phyloP scores from a whole-genome alignment of 352 stramenopile species.

The Pythium dissimile region DNA sequence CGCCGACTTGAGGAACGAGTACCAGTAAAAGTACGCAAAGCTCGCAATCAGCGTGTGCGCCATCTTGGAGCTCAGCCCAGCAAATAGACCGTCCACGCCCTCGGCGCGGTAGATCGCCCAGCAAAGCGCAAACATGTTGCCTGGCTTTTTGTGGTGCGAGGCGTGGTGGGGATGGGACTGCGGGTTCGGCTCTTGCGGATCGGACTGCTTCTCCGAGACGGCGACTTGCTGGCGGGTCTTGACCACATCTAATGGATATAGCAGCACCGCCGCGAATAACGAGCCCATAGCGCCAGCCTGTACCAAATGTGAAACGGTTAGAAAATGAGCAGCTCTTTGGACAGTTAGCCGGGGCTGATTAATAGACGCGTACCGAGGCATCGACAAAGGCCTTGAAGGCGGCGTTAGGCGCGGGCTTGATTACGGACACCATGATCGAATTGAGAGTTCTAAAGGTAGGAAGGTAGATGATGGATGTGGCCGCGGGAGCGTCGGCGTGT shows the following conservation, averaged over 20 bases:
- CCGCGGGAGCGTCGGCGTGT: too few species aligned
- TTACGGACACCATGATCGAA: constrained; percentile 3
- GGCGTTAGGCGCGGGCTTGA: constrained; percentile 16
- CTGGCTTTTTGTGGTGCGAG: constrained; percentile 27
- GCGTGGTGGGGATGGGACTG: background rate
- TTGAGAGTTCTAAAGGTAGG: too few species aligned
- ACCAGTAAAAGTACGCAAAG: constrained; percentile 88
- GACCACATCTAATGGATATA: constrained; percentile 75
- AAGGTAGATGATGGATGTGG: too few species aligned
- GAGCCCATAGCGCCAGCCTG: constrained; percentile 74
- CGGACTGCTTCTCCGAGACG: background rate
- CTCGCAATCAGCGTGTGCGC: constrained; percentile 73
- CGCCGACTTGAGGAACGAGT: constrained; percentile 70
- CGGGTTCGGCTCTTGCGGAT: too few species aligned
- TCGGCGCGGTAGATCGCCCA: constrained; percentile 71
- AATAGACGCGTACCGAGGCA: constrained; percentile 46
- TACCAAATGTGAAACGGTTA: too few species aligned
- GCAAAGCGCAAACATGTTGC: constrained; percentile 51
- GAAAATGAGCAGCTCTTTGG: background rate
- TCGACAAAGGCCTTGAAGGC: constrained; percentile 79
- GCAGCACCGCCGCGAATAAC: constrained; percentile 64
- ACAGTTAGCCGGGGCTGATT: background rate
- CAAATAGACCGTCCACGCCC: constrained; percentile 59
- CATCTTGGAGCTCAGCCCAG: constrained; percentile 69
- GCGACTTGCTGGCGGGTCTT: constrained; percentile 66